These are phyloP conservation scores for Teunomyces atbi DNA, from an alignment of 805 yeast genomes.

Conservation along the genomic window DNA sequence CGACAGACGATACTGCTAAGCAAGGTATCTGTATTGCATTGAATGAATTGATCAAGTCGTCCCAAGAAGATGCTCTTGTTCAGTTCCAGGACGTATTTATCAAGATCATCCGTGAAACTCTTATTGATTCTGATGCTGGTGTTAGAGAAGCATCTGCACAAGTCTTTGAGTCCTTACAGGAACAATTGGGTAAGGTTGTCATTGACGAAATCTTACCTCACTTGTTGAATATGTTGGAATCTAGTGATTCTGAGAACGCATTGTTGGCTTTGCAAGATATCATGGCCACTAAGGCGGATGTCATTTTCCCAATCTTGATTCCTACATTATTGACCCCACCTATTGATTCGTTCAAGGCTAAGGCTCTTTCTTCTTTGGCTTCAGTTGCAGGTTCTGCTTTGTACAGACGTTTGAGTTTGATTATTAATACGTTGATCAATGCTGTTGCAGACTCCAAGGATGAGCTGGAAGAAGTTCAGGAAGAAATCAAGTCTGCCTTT, in stretches of 20 bases:
- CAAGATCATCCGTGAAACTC: constrained; percentile 70
- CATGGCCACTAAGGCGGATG: constrained; percentile 85
- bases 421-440: constrained; percentile 71
- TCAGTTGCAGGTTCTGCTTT: constrained; percentile 86
- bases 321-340: constrained; percentile 84
- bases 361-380: constrained; percentile 81
- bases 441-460: constrained; percentile 44
- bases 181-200: constrained; percentile 76
- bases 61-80: constrained; percentile 56
- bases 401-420: constrained; percentile 66
- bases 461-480: constrained; percentile 37
- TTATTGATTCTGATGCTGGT: constrained; percentile 66
- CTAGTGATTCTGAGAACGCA: constrained; percentile 61
- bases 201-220: constrained; percentile 88
- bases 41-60: constrained; percentile 77
- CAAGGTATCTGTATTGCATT: constrained; percentile 97
- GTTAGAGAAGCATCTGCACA: constrained; percentile 91
- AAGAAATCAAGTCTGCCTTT: constrained; percentile 53
- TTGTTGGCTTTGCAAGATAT: constrained; percentile 86
- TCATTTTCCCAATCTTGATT: constrained; percentile 88
- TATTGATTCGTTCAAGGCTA: constrained; percentile 79
- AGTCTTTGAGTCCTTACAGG: constrained; percentile 86
- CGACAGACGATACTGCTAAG: constrained; percentile 70
- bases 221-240: constrained; percentile 66
- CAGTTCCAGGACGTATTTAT: constrained; percentile 70